Base-by-base conservation (phyloP, 352 stramenopile species). In the Achlya hypogyna region DNA sequence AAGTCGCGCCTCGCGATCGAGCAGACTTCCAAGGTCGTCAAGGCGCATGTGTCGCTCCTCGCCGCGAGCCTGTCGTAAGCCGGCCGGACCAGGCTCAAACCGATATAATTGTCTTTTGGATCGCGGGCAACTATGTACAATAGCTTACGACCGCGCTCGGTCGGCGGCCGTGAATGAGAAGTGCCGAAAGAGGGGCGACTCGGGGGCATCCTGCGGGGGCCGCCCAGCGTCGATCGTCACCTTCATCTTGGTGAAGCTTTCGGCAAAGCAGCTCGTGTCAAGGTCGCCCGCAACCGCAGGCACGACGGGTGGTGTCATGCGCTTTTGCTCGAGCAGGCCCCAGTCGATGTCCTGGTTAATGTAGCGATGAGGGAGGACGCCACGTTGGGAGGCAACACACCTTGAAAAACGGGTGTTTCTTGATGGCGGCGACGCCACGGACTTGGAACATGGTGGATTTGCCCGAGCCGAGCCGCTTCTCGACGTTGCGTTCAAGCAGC, bases 361-460 rank as follows among this genome's bases (percentile, higher is more conserved):
- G n/a, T n/a, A 52, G 20, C 10, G 25, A 40, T 40, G 23, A 10
- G 20, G 5, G 25, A 58, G 28, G 59, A 2, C 8, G 25, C 49
- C 45, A 22, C 29, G 20, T n/a, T 40, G 56, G 45, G 47, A 12
- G 31, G 42, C 6, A 65, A 65, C 10, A 27, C 28, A 67, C 67
- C 51, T 53, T 72, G 74, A 98, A 98, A 67, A 98, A 99, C 14
- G 85, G 73, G 66, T 98, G 88, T 69, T 96, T 82, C 78, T 99
- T 99, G 66, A 99, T 87, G 42, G 87, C 95, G 34, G 96, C 87
- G 18, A 98, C 92, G 31, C 97, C 97, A 70, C 97, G 97, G 23
- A 99, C 87, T 72, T 98, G 84, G 78, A 99, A 99, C 94, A 99
- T 99, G 5, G 93, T 98, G 32, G 87, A 92, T 72, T 96, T 97